Base-by-base conservation (phyloP, 495 filamentous ascomycete species). In the Aspergillus wentii region DNA sequence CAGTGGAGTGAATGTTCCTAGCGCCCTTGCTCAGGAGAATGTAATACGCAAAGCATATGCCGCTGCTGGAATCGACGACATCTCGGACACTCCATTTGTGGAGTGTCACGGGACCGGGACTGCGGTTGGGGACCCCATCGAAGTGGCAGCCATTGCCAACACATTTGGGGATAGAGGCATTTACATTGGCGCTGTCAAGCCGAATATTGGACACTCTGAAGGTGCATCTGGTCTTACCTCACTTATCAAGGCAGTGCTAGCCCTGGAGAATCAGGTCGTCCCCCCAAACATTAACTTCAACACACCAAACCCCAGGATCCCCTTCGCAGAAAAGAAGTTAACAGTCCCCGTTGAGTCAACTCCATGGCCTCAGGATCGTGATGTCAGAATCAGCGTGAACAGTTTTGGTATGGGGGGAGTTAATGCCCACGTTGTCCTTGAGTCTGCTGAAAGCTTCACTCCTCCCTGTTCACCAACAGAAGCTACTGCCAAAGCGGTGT, bases 101-200 rank as follows among this genome's bases (percentile, higher is more conserved):
- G 68, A 72, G 38, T 61, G 59, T 8, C 72, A 76, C 37, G 71
- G 71, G 1, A 76, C 74, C 6, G 74, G 74, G 2, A 78, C 74
- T 0, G 42, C 49, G 9, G 57, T 64, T n/a, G 74, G 74, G 4
- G 74, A 78, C 30, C 62, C 61, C 0, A 44, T 72, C 1, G 74
- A 78, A 37, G 51, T 63, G 0, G 48, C 44, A 0, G 69, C 62
- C 1, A 35, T 75, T 4, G 43, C 49, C 3, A 42, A 47, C 2
- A 51, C 57, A 2, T 64, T 58, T 45, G 48, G 54, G 13, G 33
- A 52, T 31, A 43, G 53, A 11, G 44, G 51, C 1, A 49, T 79
- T 3, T 67, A 64, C 35, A 65, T 84, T 15, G 79, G 79, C 9
- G 76, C 76, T 0, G 49, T 76, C 21, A 79, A 78, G 37, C 66